Percentiles rank a stretch among this genome's conserved stretches.
phyloP scores from a whole-genome alignment of 495 filamentous ascomycete species.

The Aspergillus ostianus region DNA sequence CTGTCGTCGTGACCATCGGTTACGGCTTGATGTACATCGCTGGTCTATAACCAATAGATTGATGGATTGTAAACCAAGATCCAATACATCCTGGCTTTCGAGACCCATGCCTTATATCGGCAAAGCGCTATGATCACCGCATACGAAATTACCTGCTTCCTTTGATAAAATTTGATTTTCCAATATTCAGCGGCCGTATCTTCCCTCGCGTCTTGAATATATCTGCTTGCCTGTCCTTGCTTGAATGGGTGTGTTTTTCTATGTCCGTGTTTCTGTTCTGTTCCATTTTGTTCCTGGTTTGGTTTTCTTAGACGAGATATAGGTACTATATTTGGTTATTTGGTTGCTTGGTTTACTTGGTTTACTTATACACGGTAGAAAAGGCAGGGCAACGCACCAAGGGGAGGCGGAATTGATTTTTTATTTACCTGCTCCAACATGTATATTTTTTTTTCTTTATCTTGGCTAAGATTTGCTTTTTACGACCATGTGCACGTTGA shows the following conservation, averaged over 20 bases:
- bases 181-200: background rate
- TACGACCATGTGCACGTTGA: no score
- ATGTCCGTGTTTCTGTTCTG: background rate
- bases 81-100: background rate
- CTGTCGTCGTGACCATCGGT: slow-evolving; percentile 80
- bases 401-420: background rate
- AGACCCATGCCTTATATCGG: no score
- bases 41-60: slow-evolving; percentile 56
- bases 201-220: background rate
- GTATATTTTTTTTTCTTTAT: background rate
- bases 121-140: no score
- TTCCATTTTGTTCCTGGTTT: background rate
- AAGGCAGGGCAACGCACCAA: background rate
- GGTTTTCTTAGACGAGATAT: slow-evolving; percentile 3
- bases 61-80: background rate
- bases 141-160: background rate
- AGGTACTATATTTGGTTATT: slow-evolving; percentile 1
- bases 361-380: slow-evolving; percentile 1
- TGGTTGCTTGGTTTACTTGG: slow-evolving; percentile 8
- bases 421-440: background rate
- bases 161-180: background rate
- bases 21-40: slow-evolving; percentile 83
- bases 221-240: background rate
- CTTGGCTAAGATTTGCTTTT: background rate
- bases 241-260: no score